These are phyloP conservation scores for Parachlorella kessleri DNA, from an alignment of 139 green algal genomes.

Conservation along the genomic window DNA sequence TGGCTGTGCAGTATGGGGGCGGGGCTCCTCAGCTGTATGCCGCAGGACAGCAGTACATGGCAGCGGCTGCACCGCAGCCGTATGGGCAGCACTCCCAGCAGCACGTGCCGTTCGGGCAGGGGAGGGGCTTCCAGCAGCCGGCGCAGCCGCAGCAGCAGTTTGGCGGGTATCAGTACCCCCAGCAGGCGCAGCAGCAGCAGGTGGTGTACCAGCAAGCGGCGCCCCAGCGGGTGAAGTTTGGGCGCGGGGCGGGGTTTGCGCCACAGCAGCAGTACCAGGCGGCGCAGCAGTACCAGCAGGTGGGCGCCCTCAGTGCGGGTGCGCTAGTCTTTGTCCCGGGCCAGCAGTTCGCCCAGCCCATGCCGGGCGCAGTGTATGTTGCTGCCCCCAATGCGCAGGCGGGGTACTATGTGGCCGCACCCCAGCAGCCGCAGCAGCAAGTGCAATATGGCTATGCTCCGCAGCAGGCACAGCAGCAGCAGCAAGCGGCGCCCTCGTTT, in stretches of 20 bases:
- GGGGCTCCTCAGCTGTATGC: neutral
- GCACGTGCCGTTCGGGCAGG: neutral
- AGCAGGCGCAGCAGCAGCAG: neutral
- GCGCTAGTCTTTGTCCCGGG: neutral
- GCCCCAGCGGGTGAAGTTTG: constrained; percentile 4
- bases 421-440: neutral
- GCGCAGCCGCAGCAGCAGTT: neutral
- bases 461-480: constrained; percentile 1
- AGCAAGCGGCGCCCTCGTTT: constrained; percentile 2
- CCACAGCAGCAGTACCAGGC: neutral
- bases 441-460: neutral
- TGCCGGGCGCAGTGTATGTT: neutral
- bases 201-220: neutral
- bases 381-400: neutral
- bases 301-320: neutral
- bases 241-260: neutral
- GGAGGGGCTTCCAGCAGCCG: neutral
- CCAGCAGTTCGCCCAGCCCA: neutral
- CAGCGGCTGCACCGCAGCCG: neutral
- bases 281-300: neutral
- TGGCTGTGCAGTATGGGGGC: neutral
- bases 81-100: neutral
- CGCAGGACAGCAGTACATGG: neutral
- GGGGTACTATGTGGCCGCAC: neutral
- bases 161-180: neutral